Evolutionary conservation across 192 early-diverging fungal species (phyloP).

Genomic region (Geranomyces michiganensis): DNA sequence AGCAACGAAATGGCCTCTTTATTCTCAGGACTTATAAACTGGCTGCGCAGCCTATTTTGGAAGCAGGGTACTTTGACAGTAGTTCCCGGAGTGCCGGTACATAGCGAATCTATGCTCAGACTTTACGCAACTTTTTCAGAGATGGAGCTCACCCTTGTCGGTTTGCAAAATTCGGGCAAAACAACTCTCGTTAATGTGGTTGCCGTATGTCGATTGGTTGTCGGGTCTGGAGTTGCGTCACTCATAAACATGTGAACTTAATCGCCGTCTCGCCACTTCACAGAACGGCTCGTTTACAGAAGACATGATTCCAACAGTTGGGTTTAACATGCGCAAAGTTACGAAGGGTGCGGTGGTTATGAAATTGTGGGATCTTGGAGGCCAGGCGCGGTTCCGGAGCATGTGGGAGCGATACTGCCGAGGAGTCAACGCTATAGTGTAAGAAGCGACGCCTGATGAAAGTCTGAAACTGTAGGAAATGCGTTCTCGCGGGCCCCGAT

Average conservation of each 20-base stretch:
- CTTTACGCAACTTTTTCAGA: slow-evolving; percentile 29
- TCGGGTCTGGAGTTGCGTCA: not conserved
- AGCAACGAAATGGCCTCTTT: slow-evolving; percentile 22
- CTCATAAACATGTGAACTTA: too few relatives aligned
- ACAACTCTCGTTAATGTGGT: slow-evolving; percentile 65
- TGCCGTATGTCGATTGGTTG: slow-evolving; percentile 38
- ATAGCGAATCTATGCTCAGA: not conserved
- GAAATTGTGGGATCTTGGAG: slow-evolving; percentile 99
- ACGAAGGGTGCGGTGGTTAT: slow-evolving; percentile 78
- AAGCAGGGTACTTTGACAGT: slow-evolving; percentile 47
- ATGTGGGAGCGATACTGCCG: slow-evolving; percentile 87
- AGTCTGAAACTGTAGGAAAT: not conserved
- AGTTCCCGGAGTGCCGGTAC: too few relatives aligned
- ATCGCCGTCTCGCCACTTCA: not conserved
- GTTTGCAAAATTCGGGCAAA: slow-evolving; percentile 64
- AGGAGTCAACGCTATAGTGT: slow-evolving; percentile 97
- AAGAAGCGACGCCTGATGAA: slow-evolving; percentile 28
- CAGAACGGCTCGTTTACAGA: slow-evolving; percentile 63
- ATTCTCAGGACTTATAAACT: slow-evolving; percentile 27
- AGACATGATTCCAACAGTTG: slow-evolving; percentile 92
- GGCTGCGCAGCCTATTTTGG: slow-evolving; percentile 52
- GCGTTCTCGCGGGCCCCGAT: too few relatives aligned
- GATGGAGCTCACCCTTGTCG: slow-evolving; percentile 65
- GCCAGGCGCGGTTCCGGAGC: slow-evolving; percentile 93
- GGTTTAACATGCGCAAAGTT: slow-evolving; percentile 94